phyloP scores from a whole-genome alignment of 163 green algal species.

The Scenedesmus sp. region DNA sequence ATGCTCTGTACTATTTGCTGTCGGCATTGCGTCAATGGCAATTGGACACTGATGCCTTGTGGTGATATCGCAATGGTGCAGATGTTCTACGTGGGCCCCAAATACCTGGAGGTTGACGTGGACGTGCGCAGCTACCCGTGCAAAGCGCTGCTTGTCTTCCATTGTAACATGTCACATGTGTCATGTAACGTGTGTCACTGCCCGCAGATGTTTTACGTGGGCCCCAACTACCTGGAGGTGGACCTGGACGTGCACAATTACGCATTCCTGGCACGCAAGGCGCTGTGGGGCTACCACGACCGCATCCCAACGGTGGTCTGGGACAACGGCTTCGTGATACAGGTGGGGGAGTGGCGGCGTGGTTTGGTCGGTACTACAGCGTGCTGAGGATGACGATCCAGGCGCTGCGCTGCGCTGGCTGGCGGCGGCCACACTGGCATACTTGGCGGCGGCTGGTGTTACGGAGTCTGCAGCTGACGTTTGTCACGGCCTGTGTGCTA shows the following conservation, averaged over 20 bases:
- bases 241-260: constrained; percentile 93
- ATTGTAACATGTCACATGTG: constrained; percentile 42
- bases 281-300: constrained; percentile 75
- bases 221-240: constrained; percentile 86
- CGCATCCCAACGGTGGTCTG: constrained; percentile 77
- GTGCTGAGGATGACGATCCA: too few relatives aligned
- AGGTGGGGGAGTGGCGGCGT: constrained; percentile 46
- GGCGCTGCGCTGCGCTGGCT: neutral
- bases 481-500: too few relatives aligned
- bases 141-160: constrained; percentile 79
- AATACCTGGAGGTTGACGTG: constrained; percentile 91
- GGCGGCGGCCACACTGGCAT: neutral
- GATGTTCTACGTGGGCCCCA: constrained; percentile 69
- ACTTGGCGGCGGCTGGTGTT: neutral
- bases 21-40: too few relatives aligned
- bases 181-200: constrained; percentile 44
- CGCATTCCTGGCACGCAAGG: constrained; percentile 87
- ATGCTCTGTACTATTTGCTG: too few relatives aligned
- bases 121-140: constrained; percentile 92
- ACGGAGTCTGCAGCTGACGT: too few relatives aligned
- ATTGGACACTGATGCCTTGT: neutral
- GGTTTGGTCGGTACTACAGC: too few relatives aligned
- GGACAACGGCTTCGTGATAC: constrained; percentile 85
- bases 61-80: neutral
- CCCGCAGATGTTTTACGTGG: constrained; percentile 66